Evolutionary conservation across 2,329 filamentous ascomycete species (phyloP), one percentile per base, ranked within the genome.

Genomic region (Neonectria sp.): DNA sequence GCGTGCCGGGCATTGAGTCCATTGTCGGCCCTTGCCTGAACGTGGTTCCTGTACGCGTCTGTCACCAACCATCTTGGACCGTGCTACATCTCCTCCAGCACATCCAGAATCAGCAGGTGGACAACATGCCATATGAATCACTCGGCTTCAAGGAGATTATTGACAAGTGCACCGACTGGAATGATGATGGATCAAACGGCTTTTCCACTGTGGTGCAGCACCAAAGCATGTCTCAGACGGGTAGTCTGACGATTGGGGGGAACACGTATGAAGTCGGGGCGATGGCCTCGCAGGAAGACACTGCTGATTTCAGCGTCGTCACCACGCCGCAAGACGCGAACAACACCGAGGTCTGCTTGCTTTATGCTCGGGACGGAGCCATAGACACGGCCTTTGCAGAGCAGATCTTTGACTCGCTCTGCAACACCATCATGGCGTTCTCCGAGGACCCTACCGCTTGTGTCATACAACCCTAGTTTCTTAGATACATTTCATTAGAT

Each of bases 31-130:
- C 70, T 43, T 72, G 70, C 2, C 25, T 72, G 0, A 72, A 72
- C 27, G 17, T 72, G 0, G 60, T 69, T 9, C 70, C 70, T 3
- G 70, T 72, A 2, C 68, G 70, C 21, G 57, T 72, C 6, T 17
- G 21, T 6, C 55, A 62, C 2, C 61, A 67, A 46, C 15, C 31
- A 2, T 61, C 65, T 4, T 68, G 74, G 66, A 82, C 78, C 0
- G 81, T 82, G 0, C 73, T 79, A 0, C 71, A 82, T 31, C 77
- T 85, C 17, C 77, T 84, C 4, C 72, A 65, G 13, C 78, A 79
- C 51, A 76, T 84, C 17, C 83, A 85, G 60, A 75, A 81, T 17
- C 83, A 84, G 63, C 82, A 85, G 15, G 68, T 79, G 4, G 70
- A 74, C 7, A 76, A 73, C 27, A 71, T 77, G 55, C 65, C 72